Conservation (phyloP, 176 grass and related monocot genomes). For the Otatea glauca region DNA sequence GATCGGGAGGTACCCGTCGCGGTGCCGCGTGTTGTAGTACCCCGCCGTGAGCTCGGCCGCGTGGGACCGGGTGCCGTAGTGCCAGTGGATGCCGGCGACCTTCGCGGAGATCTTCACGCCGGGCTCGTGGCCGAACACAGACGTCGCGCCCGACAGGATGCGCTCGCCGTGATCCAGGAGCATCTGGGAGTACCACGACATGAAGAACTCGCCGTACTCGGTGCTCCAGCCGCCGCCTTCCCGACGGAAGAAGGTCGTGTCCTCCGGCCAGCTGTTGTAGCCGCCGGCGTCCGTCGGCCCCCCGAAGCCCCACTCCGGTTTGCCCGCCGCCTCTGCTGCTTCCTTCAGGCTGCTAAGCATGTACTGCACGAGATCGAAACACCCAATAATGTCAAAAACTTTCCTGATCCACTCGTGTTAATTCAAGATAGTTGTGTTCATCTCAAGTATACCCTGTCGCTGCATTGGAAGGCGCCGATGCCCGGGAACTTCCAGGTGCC, state of each 20-base stretch:
- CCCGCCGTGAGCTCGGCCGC: constrained; percentile 70
- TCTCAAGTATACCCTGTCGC: constrained; percentile 57
- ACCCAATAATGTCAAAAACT: background rate
- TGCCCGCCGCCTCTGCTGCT: constrained; percentile 55
- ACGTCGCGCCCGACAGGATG: constrained; percentile 50
- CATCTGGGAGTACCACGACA: constrained; percentile 77
- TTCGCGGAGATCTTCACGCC: constrained; percentile 59
- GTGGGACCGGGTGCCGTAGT: constrained; percentile 71
- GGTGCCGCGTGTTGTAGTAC: constrained; percentile 68
- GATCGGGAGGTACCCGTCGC: constrained; percentile 66
- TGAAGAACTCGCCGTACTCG: constrained; percentile 76
- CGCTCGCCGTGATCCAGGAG: constrained; percentile 69
- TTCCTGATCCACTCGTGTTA: background rate
- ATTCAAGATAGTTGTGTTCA: background rate
- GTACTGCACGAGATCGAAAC: constrained; percentile 39
- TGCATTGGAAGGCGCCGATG: constrained; percentile 84
- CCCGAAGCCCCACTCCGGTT: constrained; percentile 57
- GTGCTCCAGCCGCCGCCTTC: constrained; percentile 63
- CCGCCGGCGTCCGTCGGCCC: constrained; percentile 63
- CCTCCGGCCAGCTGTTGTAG: constrained; percentile 76
- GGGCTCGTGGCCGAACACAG: constrained; percentile 34
- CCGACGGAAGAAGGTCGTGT: constrained; percentile 62
- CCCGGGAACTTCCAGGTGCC: constrained; percentile 76
- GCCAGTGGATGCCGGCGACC: constrained; percentile 86
- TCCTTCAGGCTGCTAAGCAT: constrained; percentile 62